Conservation (phyloP, 352 stramenopile genomes). For the Globisporangium uncinulatum region DNA sequence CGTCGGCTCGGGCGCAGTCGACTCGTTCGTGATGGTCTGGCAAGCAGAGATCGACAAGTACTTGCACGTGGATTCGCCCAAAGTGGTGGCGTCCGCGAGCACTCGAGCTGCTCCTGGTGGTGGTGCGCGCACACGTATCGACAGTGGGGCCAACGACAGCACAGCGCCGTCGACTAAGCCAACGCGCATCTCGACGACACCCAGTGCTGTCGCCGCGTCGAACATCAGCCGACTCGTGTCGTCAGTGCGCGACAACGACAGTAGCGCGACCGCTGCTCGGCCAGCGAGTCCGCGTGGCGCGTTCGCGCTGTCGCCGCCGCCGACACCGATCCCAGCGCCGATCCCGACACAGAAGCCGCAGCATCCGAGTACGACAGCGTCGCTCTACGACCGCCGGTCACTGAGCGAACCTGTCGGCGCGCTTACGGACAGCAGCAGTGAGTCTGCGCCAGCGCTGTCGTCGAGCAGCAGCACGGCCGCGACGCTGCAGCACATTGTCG, state of each 20-base stretch:
- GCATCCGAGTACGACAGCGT: conserved; percentile 25
- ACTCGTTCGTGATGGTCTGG: conserved; percentile 85
- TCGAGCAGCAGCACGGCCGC: conserved; percentile 29
- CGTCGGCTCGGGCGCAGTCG: conserved; percentile 64
- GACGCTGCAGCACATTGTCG: conserved; percentile 87
- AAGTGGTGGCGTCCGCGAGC: conserved; percentile 12
- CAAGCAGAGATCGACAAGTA: conserved; percentile 78
- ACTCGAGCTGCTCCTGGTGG: background rate
- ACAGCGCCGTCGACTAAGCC: conserved; percentile 1
- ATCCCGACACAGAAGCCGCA: conserved; percentile 33
- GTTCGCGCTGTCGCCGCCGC: conserved; percentile 20
- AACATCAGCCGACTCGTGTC: background rate
- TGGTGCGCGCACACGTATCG: too few species aligned
- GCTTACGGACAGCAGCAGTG: background rate
- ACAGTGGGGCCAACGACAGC: too few species aligned
- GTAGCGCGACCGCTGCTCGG: background rate
- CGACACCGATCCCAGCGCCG: conserved; percentile 31
- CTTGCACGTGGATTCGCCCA: conserved; percentile 35
- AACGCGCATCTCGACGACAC: conserved; percentile 4
- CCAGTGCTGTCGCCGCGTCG: background rate
- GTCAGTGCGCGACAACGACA: background rate
- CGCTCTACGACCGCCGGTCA: conserved; percentile 28
- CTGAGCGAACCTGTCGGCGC: conserved; percentile 1
- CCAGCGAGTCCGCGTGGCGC: background rate
- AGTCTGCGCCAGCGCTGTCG: background rate